These are phyloP conservation scores for Cystofilobasidium ferigula DNA, from an alignment of 768 basidiomycete genomes.

Conservation along the genomic window DNA sequence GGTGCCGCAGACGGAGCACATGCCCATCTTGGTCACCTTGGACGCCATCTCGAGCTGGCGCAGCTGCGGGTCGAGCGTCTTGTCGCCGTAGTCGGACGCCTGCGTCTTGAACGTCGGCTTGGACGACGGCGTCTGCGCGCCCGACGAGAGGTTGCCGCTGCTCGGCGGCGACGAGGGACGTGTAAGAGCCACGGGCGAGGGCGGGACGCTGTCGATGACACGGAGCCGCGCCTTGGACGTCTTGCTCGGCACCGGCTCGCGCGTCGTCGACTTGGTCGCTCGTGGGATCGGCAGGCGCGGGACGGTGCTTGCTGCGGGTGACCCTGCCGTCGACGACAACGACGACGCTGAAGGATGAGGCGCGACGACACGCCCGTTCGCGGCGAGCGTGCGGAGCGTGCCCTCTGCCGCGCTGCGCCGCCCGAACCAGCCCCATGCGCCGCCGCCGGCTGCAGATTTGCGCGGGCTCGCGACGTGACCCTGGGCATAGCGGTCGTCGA, in stretches of 20 bases:
- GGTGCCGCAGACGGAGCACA: slow-evolving; percentile 16
- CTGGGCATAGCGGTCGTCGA: slow-evolving; percentile 1
- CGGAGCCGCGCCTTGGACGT: background rate
- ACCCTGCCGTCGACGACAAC: background rate
- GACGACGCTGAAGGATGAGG: no score
- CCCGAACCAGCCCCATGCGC: slow-evolving; percentile 17
- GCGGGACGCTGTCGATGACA: background rate
- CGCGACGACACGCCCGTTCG: background rate
- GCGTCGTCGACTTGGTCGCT: background rate
- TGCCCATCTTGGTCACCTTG: slow-evolving; percentile 11
- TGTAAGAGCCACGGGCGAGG: background rate
- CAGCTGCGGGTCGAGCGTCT: slow-evolving; percentile 24
- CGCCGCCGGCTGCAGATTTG: background rate
- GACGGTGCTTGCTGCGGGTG: no score
- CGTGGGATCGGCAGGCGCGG: background rate
- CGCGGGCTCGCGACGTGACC: background rate
- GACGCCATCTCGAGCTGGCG: slow-evolving; percentile 24
- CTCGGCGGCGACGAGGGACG: background rate
- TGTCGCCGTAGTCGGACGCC: slow-evolving; percentile 15
- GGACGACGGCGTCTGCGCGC: background rate
- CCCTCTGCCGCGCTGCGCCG: slow-evolving; percentile 11
- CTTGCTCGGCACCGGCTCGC: background rate
- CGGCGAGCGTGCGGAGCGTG: slow-evolving; percentile 14
- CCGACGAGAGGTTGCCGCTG: slow-evolving; percentile 5
- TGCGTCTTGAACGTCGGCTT: slow-evolving; percentile 6